A percentile compares a stretch with the other conserved stretches of the same genome.
Conservation (phyloP, 129 eudicot species). For the Silybum marianum region DNA sequence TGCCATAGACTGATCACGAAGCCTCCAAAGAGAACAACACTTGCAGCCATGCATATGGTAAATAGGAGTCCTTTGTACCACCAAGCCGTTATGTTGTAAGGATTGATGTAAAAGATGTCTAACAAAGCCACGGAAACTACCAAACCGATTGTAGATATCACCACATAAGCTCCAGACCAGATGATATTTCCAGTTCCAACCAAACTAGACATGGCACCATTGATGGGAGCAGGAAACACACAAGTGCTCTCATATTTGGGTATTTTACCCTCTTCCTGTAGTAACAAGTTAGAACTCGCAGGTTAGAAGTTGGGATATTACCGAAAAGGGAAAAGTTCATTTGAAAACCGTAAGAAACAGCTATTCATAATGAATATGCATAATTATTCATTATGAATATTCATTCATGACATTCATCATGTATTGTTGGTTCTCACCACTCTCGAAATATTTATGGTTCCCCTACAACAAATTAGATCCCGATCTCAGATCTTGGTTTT, state of each 20-base stretch:
- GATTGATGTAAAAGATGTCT: constrained; percentile 57
- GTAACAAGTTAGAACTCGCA: not conserved
- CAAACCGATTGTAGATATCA: constrained; percentile 66
- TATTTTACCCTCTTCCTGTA: constrained; percentile 78
- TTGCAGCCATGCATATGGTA: constrained; percentile 61
- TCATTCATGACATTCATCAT: not conserved
- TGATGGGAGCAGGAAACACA: constrained; percentile 43
- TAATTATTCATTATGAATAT: not conserved
- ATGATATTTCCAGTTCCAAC: constrained; percentile 79
- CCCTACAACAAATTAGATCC: no score
- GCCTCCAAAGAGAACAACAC: constrained; percentile 81
- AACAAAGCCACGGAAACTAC: constrained; percentile 49
- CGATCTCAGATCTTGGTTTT: no score
- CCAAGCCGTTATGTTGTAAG: constrained; percentile 47
- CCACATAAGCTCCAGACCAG: constrained; percentile 77
- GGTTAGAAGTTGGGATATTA: not conserved
- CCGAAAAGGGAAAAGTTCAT: not conserved
- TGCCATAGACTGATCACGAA: constrained; percentile 67
- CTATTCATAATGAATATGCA: not conserved
- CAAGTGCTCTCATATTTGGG: constrained; percentile 39
- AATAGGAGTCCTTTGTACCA: constrained; percentile 91
- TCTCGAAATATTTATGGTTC: no score
- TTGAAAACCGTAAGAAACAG: not conserved
- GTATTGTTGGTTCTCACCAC: not conserved
- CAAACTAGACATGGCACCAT: constrained; percentile 67